These are phyloP conservation scores for Fusarium citri DNA, from an alignment of 2,329 filamentous ascomycete genomes.

Conservation along the genomic window DNA sequence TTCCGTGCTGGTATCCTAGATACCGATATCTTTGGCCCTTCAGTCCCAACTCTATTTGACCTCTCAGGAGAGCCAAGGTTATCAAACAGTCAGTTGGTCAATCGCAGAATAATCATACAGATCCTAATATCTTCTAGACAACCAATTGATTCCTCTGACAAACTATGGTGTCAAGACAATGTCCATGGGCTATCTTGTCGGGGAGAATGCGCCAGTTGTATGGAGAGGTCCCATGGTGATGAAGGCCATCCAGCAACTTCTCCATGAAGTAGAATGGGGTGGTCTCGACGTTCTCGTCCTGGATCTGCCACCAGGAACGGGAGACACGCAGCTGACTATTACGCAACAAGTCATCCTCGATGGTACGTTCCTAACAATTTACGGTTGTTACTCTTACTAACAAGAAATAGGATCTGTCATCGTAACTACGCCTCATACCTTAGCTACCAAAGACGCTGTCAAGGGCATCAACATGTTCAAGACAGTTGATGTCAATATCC, in stretches of 20 bases:
- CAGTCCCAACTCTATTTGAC: constrained; percentile 89
- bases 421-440: constrained; percentile 92
- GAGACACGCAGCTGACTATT: constrained; percentile 96
- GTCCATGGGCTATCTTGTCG: constrained; percentile 96
- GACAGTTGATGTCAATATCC: constrained; percentile 81
- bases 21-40: constrained; percentile 96
- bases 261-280: constrained; percentile 96
- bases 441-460: constrained; percentile 90
- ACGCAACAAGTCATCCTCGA: constrained; percentile 93
- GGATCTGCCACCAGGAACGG: constrained; percentile 93
- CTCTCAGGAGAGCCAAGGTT: constrained; percentile 82
- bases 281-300: constrained; percentile 88
- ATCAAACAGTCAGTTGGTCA: constrained; percentile 69
- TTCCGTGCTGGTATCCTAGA: constrained; percentile 89
- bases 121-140: constrained; percentile 61
- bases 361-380: constrained; percentile 60
- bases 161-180: constrained; percentile 98
- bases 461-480: constrained; percentile 94
- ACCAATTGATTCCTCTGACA: constrained; percentile 85
- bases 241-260: constrained; percentile 93
- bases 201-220: constrained; percentile 83
- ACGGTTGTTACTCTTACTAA: constrained; percentile 1
- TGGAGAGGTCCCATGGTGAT: constrained; percentile 98
- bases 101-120: not conserved
- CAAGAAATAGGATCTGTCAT: constrained; percentile 75